phyloP scores from a whole-genome alignment of 1,139 yeast species.

The Yamadazyma dendronema region DNA sequence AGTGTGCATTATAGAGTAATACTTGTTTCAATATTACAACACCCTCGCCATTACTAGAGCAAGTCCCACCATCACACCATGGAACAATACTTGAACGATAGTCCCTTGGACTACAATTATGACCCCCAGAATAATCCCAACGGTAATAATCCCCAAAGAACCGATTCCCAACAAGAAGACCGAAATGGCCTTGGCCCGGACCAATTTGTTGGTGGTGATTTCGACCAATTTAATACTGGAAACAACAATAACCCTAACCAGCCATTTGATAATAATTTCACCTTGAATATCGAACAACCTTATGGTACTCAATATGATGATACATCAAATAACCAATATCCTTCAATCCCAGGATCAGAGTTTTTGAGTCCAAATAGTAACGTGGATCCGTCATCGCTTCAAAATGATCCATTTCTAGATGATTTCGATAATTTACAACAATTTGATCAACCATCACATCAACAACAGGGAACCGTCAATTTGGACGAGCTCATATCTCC shows the following conservation, averaged over 20 bases:
- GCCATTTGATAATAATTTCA: constrained; percentile 7
- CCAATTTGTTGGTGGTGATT: too few species aligned
- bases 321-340: constrained; percentile 11
- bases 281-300: constrained; percentile 16
- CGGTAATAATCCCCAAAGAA: background rate
- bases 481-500: constrained; percentile 42
- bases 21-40: background rate
- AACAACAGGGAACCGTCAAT: constrained; percentile 21
- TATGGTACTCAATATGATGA: constrained; percentile 13
- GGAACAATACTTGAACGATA: constrained; percentile 40
- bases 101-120: constrained; percentile 28
- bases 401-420: constrained; percentile 37
- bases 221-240: background rate
- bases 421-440: constrained; percentile 25
- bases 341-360: constrained; percentile 16
- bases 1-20: background rate
- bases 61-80: constrained; percentile 13
- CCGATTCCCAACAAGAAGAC: constrained; percentile 3
- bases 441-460: constrained; percentile 13
- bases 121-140: constrained; percentile 2
- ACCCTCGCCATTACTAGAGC: too few species aligned
- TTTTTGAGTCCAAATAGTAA: constrained; percentile 15
- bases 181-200: too few species aligned
- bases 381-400: constrained; percentile 14
- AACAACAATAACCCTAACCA: background rate